Percentiles rank a stretch among this genome's conserved stretches.
Conservation (phyloP, 2,329 filamentous ascomycete species). For the Colletotrichum higginsianum region DNA sequence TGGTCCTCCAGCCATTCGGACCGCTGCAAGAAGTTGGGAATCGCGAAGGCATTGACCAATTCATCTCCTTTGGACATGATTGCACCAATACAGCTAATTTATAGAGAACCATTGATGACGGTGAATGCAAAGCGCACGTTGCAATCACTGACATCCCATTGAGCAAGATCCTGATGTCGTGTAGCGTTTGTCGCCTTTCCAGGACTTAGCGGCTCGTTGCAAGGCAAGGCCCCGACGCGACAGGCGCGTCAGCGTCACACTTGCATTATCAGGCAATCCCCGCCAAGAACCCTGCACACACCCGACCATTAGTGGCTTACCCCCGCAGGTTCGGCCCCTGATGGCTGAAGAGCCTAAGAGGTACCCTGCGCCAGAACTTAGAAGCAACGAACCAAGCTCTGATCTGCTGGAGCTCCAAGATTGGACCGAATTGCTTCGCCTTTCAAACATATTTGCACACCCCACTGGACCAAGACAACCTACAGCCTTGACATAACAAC, state of each 20-base stretch:
- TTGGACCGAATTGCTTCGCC: neutral
- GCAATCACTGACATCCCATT: conserved; percentile 28
- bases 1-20: conserved; percentile 64
- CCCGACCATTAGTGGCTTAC: conserved; percentile 2
- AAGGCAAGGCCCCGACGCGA: conserved; percentile 25
- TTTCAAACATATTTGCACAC: neutral
- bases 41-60: conserved; percentile 72
- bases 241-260: conserved; percentile 36
- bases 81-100: conserved; percentile 18
- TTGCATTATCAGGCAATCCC: conserved; percentile 12
- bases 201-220: neutral
- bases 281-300: conserved; percentile 18
- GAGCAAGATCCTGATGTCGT: neutral
- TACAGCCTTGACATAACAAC: neutral
- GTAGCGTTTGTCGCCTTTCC: neutral
- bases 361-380: conserved; percentile 4
- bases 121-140: neutral
- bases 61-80: conserved; percentile 60
- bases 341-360: conserved; percentile 18
- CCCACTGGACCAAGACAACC: neutral
- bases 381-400: conserved; percentile 15
- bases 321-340: conserved; percentile 27
- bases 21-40: conserved; percentile 72
- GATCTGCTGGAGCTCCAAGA: conserved; percentile 9
- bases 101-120: conserved; percentile 1